Evolutionary conservation across 495 filamentous ascomycete species (phyloP).

Genomic region (Podospora tetraspora): DNA sequence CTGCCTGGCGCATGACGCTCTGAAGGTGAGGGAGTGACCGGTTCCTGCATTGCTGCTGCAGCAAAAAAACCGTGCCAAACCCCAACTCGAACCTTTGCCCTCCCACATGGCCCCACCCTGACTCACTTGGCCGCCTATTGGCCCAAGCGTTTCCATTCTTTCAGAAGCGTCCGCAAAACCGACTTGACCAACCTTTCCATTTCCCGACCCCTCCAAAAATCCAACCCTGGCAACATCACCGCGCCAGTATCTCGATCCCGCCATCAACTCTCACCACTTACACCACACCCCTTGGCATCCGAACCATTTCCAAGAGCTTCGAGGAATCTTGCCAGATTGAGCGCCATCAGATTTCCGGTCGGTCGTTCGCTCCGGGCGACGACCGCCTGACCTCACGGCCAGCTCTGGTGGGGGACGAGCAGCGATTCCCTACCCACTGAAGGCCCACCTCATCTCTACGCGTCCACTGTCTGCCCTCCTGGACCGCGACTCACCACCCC

Average conservation of each 20-base stretch:
- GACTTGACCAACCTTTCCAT: slow-evolving; percentile 25
- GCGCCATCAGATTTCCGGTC: background rate
- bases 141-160: slow-evolving; percentile 11
- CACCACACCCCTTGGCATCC: slow-evolving; percentile 22
- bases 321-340: background rate
- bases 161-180: slow-evolving; percentile 18
- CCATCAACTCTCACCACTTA: slow-evolving; percentile 26
- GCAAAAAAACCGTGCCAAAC: slow-evolving; percentile 1
- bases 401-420: slow-evolving; percentile 25
- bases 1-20: background rate
- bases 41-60: background rate
- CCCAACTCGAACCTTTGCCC: slow-evolving; percentile 19
- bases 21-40: background rate
- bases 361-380: background rate
- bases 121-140: slow-evolving; percentile 16
- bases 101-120: slow-evolving; percentile 7
- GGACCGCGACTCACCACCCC: background rate
- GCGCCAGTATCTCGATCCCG: slow-evolving; percentile 26
- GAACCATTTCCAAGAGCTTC: background rate
- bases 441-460: background rate
- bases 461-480: background rate
- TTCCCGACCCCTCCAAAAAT: slow-evolving; percentile 12
- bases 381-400: background rate
- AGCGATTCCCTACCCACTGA: background rate
- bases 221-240: slow-evolving; percentile 13